A percentile compares a stretch with the other conserved stretches of the same genome.
Conservation (phyloP, 2,329 filamentous ascomycete genomes). For the Arachnopeziza araneosa region DNA sequence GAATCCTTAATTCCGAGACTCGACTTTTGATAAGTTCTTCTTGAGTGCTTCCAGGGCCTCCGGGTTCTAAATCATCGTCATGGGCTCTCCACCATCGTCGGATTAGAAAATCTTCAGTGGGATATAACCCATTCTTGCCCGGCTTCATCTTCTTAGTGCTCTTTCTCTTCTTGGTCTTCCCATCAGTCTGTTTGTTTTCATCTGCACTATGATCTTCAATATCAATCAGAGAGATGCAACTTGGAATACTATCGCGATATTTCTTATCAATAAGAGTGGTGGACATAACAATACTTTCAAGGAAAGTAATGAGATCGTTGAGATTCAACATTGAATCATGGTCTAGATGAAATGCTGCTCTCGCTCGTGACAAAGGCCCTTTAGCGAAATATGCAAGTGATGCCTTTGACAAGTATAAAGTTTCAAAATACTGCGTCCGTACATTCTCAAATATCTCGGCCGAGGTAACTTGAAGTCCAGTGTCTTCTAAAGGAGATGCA, state of each 20-base stretch:
- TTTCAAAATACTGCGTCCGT: slow-evolving; percentile 52
- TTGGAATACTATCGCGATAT: slow-evolving; percentile 65
- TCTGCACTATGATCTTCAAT: slow-evolving; percentile 46
- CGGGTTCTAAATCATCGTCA: slow-evolving; percentile 44
- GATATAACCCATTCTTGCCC: slow-evolving; percentile 64
- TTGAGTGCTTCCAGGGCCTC: slow-evolving; percentile 36
- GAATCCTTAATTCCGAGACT: slow-evolving; percentile 60
- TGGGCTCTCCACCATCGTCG: slow-evolving; percentile 65
- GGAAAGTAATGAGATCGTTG: slow-evolving; percentile 58
- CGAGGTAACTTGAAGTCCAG: slow-evolving; percentile 32
- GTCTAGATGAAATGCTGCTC: slow-evolving; percentile 62
- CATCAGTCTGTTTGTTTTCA: slow-evolving; percentile 40
- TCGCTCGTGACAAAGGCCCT: slow-evolving; percentile 69
- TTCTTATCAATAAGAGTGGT: slow-evolving; percentile 71
- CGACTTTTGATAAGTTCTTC: slow-evolving; percentile 53
- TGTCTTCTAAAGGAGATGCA: slow-evolving; percentile 5
- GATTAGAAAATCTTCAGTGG: slow-evolving; percentile 58
- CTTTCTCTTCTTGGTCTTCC: slow-evolving; percentile 40
- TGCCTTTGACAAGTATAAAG: slow-evolving; percentile 59
- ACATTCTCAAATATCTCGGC: slow-evolving; percentile 53
- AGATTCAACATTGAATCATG: slow-evolving; percentile 56
- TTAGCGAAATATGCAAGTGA: slow-evolving; percentile 81
- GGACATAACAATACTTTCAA: slow-evolving; percentile 63
- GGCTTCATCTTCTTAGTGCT: slow-evolving; percentile 61
- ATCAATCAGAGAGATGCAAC: slow-evolving; percentile 51